Conservation (phyloP, 2,329 filamentous ascomycete species). For the Talaromyces piceae region DNA sequence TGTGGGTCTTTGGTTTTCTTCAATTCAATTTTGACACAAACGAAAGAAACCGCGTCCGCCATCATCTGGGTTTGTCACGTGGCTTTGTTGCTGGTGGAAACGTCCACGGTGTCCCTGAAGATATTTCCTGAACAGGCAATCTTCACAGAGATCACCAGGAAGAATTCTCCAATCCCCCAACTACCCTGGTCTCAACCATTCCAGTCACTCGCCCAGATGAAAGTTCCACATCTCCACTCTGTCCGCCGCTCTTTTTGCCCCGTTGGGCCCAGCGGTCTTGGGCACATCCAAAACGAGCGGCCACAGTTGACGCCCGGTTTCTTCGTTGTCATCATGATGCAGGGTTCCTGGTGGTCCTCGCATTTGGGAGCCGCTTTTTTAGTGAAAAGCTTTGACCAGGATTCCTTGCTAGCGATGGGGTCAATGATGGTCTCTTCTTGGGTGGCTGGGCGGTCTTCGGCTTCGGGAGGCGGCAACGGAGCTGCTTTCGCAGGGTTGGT, state of each 20-base stretch:
- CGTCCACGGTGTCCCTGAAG: too few species aligned
- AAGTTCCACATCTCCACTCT: constrained; percentile 81
- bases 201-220: constrained; percentile 64
- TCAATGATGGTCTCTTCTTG: constrained; percentile 50
- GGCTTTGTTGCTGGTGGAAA: too few species aligned
- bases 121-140: not conserved
- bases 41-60: too few species aligned
- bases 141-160: not conserved
- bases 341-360: constrained; percentile 76
- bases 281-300: constrained; percentile 60
- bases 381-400: constrained; percentile 77
- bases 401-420: constrained; percentile 65
- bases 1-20: too few species aligned
- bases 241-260: constrained; percentile 78
- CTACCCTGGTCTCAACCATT: constrained; percentile 28
- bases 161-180: not conserved
- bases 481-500: not conserved
- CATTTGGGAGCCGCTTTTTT: constrained; percentile 69
- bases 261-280: constrained; percentile 73
- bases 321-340: constrained; percentile 75
- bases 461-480: not conserved
- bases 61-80: too few species aligned
- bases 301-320: constrained; percentile 79
- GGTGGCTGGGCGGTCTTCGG: constrained; percentile 8
- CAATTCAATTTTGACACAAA: too few species aligned